Base-by-base conservation (phyloP, 108 stramenopile species). In the Aurantiochytrium sp. region DNA sequence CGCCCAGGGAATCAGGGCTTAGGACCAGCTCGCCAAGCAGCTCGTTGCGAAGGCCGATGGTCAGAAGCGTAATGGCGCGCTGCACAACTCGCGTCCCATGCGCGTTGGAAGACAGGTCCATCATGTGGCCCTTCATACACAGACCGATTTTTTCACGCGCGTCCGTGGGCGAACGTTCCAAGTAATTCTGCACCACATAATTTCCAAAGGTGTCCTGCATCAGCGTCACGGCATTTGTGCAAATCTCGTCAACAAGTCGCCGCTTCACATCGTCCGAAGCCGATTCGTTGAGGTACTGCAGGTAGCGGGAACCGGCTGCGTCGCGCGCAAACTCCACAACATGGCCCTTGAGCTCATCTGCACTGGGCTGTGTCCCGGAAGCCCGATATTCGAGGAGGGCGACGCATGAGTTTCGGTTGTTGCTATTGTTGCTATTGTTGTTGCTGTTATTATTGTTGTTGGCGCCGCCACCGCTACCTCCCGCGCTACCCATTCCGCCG, bases 181-280 rank as follows among this genome's bases (percentile, higher is more conserved):
- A 76, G 21, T 93, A 69, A 91, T 94, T 94, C 59, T 94, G 93
- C 57, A 94, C 64, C 73, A 94, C 93, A 60, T 94, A 94, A 91
- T 94, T 94, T 19, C 93, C 93, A 49, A 94, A 94, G 19, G 93
- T 93, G 53, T 94, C 93, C 60, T 93, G 93, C 93, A 94, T 94
- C 51, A 94, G 90, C 29, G 21, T 83, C 18, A 43, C 57, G 10
- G 72, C 88, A 53, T 83, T 45, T 6, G 12, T 12, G 51, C 45
- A 47, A 4, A 83, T 28, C 23, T 83, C 76, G 51, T 12, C 45
- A 23, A 83, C 76, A 12, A 83, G 51, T 25, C 3, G 45, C 51
- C 51, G n/a, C 51, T 83, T 83, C 18, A 53, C 76, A 23, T 83
- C 76, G 19, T 53, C 51, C 45, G 76, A 25, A 0, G 76, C 76